Base-by-base conservation (phyloP, 306 rosid species). In the Medicago arabica region DNA sequence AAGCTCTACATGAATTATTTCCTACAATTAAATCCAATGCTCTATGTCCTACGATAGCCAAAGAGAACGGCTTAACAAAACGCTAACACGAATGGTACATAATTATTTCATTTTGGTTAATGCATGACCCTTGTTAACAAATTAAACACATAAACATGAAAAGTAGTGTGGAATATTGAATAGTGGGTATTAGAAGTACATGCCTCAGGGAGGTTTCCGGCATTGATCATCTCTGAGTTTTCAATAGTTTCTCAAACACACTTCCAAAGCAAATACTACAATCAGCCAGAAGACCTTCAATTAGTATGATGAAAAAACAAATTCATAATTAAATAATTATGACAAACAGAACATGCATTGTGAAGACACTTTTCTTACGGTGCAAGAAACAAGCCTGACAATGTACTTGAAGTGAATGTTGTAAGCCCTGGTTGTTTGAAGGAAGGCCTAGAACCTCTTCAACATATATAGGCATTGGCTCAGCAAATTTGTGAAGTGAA, bases 401-500 rank as follows among this genome's bases (percentile, higher is more conserved):
- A 28, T 31, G 78, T 70, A 75, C 80, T 81, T 65, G 69, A 44
- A 70, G 58, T 50, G 70, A 82, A 44, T 53, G 15, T 75, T 71
- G 55, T 78, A 63, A 47, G 21, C 62, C 82, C 58, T 76, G 80
- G 75, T 77, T 75, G 81, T 79, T 93, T 83, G 75, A 76, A 84
- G 76, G 80, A 83, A 85, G 39, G 69, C 28, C 57, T 54, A 71
- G 59, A 82, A 81, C 81, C 69, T 84, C 91, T 82, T 86, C 92
- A 85, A 88, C 83, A 76, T 89, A 79, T 89, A 87, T 83, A 87
- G 51, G 0, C 28, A 21, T 18, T 67, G 69, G 19, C 41, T 36
- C 64, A 63, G 66, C 71, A 81, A 69, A 86, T 68, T 88, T 84
- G 83, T 4, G 80, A 88, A 88, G 96, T 93, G 84, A 85, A 86